Evolutionary conservation across 371 early-diverging fungal species (phyloP).

Genomic region (Haplosporangium sp.): DNA sequence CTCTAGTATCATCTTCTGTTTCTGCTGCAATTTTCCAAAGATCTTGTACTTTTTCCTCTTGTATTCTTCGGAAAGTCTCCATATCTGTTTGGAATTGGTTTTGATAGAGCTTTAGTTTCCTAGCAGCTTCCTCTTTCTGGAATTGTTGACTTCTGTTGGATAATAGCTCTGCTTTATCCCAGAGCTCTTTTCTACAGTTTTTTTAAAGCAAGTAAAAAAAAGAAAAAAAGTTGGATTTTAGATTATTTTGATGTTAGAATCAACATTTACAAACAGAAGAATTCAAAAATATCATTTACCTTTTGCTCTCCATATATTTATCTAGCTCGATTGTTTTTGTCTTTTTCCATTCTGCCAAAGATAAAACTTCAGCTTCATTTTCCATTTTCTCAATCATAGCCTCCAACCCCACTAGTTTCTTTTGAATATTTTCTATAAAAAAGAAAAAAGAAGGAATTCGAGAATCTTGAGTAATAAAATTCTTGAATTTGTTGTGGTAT

Average conservation of each 20-base stretch:
- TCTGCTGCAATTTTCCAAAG: constrained; percentile 26
- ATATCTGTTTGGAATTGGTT: constrained; percentile 48
- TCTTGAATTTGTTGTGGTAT: not conserved
- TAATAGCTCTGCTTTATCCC: constrained; percentile 50
- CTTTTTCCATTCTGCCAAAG: constrained; percentile 47
- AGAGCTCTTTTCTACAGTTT: constrained; percentile 34
- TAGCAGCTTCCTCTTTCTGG: constrained; percentile 37
- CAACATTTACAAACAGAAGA: not conserved
- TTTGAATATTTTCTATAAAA: constrained; percentile 37
- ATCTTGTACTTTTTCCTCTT: constrained; percentile 30
- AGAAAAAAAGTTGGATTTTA: not conserved
- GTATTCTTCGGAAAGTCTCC: constrained; percentile 32
- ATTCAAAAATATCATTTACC: constrained; percentile 7
- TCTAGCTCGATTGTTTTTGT: constrained; percentile 30
- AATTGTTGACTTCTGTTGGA: constrained; percentile 37
- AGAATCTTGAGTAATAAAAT: not conserved
- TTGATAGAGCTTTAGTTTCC: constrained; percentile 32
- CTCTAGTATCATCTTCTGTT: not conserved
- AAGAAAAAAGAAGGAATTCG: not conserved
- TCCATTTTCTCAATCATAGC: constrained; percentile 34
- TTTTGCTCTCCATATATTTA: constrained; percentile 45
- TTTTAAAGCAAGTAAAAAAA: not conserved
- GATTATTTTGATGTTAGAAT: too few relatives aligned
- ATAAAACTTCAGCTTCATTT: constrained; percentile 23
- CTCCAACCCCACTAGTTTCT: constrained; percentile 38